These are phyloP conservation scores for Xylaria sp. DNA, from an alignment of 2,329 filamentous ascomycete genomes.

Conservation along the genomic window DNA sequence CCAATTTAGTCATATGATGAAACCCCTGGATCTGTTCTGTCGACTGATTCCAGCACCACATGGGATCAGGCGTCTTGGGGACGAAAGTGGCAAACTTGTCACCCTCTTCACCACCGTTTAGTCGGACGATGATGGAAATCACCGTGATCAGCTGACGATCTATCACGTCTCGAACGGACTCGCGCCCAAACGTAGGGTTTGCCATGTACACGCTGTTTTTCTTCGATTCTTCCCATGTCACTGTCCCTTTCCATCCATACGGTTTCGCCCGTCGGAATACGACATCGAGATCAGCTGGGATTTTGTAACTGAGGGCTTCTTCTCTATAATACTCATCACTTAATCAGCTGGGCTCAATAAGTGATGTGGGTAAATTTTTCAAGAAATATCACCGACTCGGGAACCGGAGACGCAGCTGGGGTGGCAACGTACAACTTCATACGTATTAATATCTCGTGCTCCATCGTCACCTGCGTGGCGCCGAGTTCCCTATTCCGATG, in stretches of 20 bases:
- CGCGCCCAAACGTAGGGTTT: slow-evolving; percentile 18
- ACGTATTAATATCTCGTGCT: slow-evolving; percentile 25
- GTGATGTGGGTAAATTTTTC: not conserved
- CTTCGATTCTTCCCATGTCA: slow-evolving; percentile 29
- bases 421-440: slow-evolving; percentile 25
- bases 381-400: not conserved
- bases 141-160: slow-evolving; percentile 32
- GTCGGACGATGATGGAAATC: slow-evolving; percentile 30
- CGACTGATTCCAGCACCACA: slow-evolving; percentile 39
- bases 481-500: slow-evolving; percentile 28
- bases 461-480: slow-evolving; percentile 30
- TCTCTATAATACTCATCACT: slow-evolving; percentile 22
- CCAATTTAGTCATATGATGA: slow-evolving; percentile 34
- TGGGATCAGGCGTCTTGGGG: slow-evolving; percentile 36
- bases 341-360: not conserved
- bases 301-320: slow-evolving; percentile 25
- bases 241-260: slow-evolving; percentile 26
- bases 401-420: not conserved
- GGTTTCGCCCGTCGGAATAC: slow-evolving; percentile 33
- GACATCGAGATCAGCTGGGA: slow-evolving; percentile 32
- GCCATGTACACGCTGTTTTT: slow-evolving; percentile 13
- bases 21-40: slow-evolving; percentile 31
- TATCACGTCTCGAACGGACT: slow-evolving; percentile 26
- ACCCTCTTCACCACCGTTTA: slow-evolving; percentile 9
- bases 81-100: slow-evolving; percentile 21